A percentile compares a stretch with the other conserved stretches of the same genome.
phyloP scores from a whole-genome alignment of 2,329 filamentous ascomycete species.

The Beauveria medogensis region DNA sequence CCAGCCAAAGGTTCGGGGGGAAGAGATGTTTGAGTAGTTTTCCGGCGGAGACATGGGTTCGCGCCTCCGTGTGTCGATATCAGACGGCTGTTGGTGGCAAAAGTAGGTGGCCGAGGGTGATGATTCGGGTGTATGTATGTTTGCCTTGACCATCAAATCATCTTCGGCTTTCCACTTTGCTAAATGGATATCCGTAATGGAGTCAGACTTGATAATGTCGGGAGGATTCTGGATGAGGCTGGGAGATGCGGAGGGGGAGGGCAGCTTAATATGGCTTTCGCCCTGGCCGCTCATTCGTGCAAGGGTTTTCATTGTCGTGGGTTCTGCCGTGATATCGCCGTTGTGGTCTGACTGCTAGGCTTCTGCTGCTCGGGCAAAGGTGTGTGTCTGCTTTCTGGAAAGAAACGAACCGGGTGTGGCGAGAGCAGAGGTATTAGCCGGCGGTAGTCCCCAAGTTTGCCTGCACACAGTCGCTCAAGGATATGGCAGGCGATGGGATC shows the following conservation, averaged over 20 bases:
- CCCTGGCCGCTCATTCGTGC: not conserved
- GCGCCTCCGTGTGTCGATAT: not conserved
- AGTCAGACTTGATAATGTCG: not conserved
- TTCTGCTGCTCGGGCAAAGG: not conserved
- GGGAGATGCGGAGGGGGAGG: not conserved
- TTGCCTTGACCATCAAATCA: not conserved
- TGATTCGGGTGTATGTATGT: not conserved
- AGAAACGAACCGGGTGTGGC: not conserved
- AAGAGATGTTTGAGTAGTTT: not conserved
- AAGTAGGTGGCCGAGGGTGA: not conserved
- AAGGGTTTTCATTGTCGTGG: not conserved
- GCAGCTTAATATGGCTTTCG: conserved; percentile 1
- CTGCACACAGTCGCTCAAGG: not conserved
- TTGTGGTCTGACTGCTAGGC: not conserved
- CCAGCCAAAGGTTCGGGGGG: not conserved
- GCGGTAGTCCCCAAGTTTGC: not conserved
- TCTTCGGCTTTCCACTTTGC: not conserved
- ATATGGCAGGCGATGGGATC: conserved; percentile 2
- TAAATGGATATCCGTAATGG: not conserved
- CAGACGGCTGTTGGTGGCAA: not conserved
- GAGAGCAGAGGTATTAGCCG: not conserved
- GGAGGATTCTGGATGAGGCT: not conserved
- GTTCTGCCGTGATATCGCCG: not conserved
- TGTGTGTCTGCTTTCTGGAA: not conserved
- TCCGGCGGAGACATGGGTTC: conserved; percentile 8